Percentiles rank a stretch among this genome's conserved stretches.
Evolutionary conservation across 345 rosid species (phyloP).

Genomic region (Brassica cretica): DNA sequence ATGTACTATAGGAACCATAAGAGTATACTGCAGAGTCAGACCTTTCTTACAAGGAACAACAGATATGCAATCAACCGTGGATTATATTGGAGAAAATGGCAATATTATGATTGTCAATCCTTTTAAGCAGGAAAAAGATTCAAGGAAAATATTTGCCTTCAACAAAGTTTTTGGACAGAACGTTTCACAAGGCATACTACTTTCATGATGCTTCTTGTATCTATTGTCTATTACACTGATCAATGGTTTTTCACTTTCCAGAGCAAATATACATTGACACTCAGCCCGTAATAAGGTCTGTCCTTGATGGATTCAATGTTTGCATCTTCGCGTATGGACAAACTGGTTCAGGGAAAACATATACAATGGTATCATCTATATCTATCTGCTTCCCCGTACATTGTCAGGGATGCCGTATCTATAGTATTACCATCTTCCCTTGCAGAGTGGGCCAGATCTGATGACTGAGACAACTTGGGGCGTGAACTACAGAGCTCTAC

Average conservation of each 20-base stretch:
- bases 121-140: conserved; percentile 81
- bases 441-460: conserved; percentile 92
- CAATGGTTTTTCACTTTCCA: conserved; percentile 31
- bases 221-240: conserved; percentile 6
- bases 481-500: conserved; percentile 88
- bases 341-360: conserved; percentile 99
- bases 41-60: conserved; percentile 78
- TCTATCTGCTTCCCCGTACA: background rate
- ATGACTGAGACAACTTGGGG: conserved; percentile 84
- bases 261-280: conserved; percentile 86
- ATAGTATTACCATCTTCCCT: background rate
- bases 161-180: conserved; percentile 80
- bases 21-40: conserved; percentile 89
- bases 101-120: conserved; percentile 90
- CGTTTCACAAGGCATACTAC: conserved; percentile 69
- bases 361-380: conserved; percentile 68
- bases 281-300: conserved; percentile 79
- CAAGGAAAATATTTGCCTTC: conserved; percentile 80
- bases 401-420: background rate
- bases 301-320: conserved; percentile 91
- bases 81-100: conserved; percentile 94
- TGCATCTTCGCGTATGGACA: conserved; percentile 99
- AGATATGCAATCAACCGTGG: conserved; percentile 66
- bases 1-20: conserved; percentile 66
- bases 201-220: conserved; percentile 14